Base-by-base conservation (phyloP, 192 early-diverging fungal species). In the Mortierella antarctica region DNA sequence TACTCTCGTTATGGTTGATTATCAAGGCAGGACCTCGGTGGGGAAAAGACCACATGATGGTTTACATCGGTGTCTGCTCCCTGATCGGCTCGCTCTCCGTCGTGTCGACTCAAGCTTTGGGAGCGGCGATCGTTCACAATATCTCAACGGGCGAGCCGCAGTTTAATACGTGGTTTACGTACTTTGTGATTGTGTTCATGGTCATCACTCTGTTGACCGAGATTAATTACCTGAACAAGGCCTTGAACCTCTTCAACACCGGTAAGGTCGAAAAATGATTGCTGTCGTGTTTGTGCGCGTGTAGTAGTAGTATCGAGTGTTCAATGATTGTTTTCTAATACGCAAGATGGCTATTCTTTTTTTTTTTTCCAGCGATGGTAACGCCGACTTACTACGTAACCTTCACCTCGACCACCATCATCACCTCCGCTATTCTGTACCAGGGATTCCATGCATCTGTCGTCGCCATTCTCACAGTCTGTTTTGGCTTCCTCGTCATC, bases 211-310 rank as follows among this genome's bases (percentile, higher is more conserved):
- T 95, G 46, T 78, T 96, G 40, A 92, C 94, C 9, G 95, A 98
- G 85, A 95, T 96, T 88, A 96, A 96, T 82, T 98, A 96, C 84
- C 93, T 98, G 67, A 98, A 98, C 89, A 98, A 98, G 74, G 95
- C 96, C 20, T 86, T 98, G 56, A 95, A 95, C 69, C 73, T 95
- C 58, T 98, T 96, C 82, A 93, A 93, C 47, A 98, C 96, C 39
- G 74, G 74, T 78, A 78, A 20, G 12, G 15, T 65, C 63, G 11
- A 15, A 58, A 18, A 11, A n/a, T n/a, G 20, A 18, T 56, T 47
- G 56, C 21, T 39, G 48, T 59, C 46, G 11, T 50, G 49, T 42
- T 14, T 45, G 14, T 61, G 13, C n/a, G 54, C 20, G 15, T 20
- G 20, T 8, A 55, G 20, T 9, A 55, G 8, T 20, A n/a, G n/a